Conservation (phyloP, 163 green algal species). For the Botryococcus braunii region DNA sequence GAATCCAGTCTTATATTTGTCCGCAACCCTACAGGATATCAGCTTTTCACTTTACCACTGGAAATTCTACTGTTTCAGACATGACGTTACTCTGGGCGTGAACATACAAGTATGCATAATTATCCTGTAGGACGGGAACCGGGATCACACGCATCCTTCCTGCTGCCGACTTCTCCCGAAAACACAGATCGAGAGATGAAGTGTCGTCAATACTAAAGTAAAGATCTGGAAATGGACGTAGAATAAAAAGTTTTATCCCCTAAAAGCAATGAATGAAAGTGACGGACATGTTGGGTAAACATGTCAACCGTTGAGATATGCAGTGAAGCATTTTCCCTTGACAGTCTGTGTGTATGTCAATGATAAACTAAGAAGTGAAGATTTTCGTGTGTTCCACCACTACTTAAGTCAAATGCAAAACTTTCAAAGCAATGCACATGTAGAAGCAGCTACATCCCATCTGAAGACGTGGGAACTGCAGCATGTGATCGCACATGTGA, state of each 20-base stretch:
- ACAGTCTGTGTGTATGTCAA: neutral
- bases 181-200: neutral
- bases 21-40: conserved; percentile 5
- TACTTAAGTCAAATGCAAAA: no score
- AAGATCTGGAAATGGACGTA: no score
- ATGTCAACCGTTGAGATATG: neutral
- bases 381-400: no score
- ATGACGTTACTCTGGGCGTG: neutral
- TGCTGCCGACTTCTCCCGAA: neutral
- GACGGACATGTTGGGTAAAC: no score
- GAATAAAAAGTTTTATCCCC: neutral
- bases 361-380: neutral
- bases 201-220: neutral
- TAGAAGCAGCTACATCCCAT: neutral
- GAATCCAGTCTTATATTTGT: neutral
- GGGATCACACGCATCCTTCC: conserved; percentile 9
- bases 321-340: no score
- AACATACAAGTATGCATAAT: conserved; percentile 19
- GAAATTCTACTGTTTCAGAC: neutral
- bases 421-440: no score
- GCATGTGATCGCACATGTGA: neutral
- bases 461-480: neutral
- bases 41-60: neutral
- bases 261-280: neutral
- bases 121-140: conserved; percentile 10